Conservation (phyloP, 2,329 filamentous ascomycete species). For the Xylaria sp. region DNA sequence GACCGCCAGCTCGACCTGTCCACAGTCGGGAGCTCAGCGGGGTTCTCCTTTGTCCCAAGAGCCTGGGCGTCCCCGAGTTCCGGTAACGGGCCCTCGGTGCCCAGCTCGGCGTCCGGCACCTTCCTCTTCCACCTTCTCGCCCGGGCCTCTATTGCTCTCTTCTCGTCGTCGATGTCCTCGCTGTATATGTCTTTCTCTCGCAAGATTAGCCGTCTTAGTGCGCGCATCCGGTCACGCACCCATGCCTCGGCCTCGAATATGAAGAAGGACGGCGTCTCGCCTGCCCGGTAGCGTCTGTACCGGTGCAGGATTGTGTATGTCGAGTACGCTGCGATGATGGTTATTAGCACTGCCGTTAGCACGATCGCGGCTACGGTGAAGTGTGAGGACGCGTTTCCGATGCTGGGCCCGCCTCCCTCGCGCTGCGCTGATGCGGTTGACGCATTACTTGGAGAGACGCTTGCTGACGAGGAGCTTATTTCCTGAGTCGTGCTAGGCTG, state of each 20-base stretch:
- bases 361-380: constrained; percentile 33
- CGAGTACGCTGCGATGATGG: constrained; percentile 28
- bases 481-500: background rate
- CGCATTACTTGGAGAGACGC: background rate
- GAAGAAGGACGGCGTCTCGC: constrained; percentile 19
- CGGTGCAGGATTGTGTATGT: constrained; percentile 25
- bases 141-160: background rate
- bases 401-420: background rate
- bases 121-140: constrained; percentile 6
- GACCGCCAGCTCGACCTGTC: constrained; percentile 35
- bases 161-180: background rate
- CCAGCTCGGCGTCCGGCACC: constrained; percentile 35
- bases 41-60: constrained; percentile 36
- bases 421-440: background rate
- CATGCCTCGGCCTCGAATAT: constrained; percentile 4
- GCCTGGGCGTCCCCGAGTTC: constrained; percentile 31
- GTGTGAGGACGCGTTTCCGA: background rate
- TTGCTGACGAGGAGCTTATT: background rate
- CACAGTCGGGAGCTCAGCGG: constrained; percentile 33
- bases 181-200: too few relatives aligned
- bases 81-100: constrained; percentile 34
- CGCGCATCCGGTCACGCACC: background rate
- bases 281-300: constrained; percentile 31
- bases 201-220: too few relatives aligned
- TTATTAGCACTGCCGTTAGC: constrained; percentile 33